Conservation (phyloP, 768 basidiomycete species). For the Calocera cornea region DNA sequence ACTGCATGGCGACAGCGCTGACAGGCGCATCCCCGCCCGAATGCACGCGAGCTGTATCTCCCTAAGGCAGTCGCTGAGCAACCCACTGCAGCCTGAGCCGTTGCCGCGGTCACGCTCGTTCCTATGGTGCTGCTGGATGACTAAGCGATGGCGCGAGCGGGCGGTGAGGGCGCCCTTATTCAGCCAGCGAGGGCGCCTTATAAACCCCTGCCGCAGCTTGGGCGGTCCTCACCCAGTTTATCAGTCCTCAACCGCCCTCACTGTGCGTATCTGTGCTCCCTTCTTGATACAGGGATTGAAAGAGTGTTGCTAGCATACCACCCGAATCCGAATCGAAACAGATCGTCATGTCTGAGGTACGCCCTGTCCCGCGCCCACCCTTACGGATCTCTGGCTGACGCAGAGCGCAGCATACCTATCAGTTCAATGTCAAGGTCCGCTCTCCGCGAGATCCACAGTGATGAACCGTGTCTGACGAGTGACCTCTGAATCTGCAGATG, state of each 20-base stretch:
- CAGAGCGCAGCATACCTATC: conserved; percentile 35
- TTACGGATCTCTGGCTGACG: neutral
- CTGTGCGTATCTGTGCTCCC: neutral
- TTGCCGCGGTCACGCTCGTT: no score
- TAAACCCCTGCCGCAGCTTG: neutral
- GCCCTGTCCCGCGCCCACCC: neutral
- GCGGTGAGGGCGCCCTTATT: neutral
- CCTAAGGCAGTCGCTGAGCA: neutral
- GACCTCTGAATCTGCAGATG: no score
- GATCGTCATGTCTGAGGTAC: neutral
- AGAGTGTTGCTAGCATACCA: no score
- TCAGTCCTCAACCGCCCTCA: neutral
- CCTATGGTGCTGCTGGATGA: neutral
- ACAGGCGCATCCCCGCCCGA: no score
- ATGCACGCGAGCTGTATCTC: neutral
- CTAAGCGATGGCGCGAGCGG: conserved; percentile 1
- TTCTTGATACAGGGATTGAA: neutral
- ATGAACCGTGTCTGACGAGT: neutral
- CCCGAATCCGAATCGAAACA: no score
- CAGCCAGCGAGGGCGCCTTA: neutral
- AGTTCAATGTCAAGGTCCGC: conserved; percentile 70
- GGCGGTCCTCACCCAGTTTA: neutral
- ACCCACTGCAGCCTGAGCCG: neutral
- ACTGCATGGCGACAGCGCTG: no score
- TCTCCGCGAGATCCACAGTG: neutral